Evolutionary conservation across 352 stramenopile species (phyloP), one percentile per base, ranked within the genome.

Genomic region (Globisporangium iwayamae): DNA sequence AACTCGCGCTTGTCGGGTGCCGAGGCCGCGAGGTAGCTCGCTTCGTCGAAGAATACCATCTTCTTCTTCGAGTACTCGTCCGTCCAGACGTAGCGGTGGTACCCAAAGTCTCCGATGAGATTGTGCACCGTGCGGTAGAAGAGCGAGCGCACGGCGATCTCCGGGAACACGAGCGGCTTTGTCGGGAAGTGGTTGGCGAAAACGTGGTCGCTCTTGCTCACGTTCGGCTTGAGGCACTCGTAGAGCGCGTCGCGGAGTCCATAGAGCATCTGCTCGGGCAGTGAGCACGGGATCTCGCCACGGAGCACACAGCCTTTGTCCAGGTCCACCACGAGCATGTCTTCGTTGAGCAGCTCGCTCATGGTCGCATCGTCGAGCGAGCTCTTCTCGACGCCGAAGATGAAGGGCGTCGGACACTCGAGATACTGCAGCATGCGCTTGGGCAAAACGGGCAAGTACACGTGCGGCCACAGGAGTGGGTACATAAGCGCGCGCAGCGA

Each of bases 1-100:
- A 95, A 93, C 59, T 93, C 82, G 34, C 86, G 86, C 69, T 87
- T 91, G 22, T 89, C 78, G 0, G 79, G 81, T 5, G 81, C 53
- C 8, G 86, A 95, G 5, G 81, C 80, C 30, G 86, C 86, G 28
- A 95, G 63, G 60, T 95, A 95, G 63, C 86, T 93, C 25, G 86
- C 86, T 62, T 95, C 86, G 59, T 95, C 86, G 56, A 95, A 93
- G 61, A 95, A 93, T 10, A 90, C 73, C 8, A 85, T 92, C 63
- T 79, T 81, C 51, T 84, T 78, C 38, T 87, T 82, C 22, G 81
- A 87, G 70, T 91, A 91, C 67, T 95, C 84, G 68, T 95, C 86
- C 3, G 79, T 91, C 86, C 86, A 95, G 25, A 89, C 78, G 54
- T 93, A 91, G 13, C 86, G 81, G 46, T 93, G 84, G 62, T 92